These are phyloP conservation scores for Paracoccidioides lutzii DNA, from an alignment of 2,329 filamentous ascomycete species.

Conservation along the genomic window DNA sequence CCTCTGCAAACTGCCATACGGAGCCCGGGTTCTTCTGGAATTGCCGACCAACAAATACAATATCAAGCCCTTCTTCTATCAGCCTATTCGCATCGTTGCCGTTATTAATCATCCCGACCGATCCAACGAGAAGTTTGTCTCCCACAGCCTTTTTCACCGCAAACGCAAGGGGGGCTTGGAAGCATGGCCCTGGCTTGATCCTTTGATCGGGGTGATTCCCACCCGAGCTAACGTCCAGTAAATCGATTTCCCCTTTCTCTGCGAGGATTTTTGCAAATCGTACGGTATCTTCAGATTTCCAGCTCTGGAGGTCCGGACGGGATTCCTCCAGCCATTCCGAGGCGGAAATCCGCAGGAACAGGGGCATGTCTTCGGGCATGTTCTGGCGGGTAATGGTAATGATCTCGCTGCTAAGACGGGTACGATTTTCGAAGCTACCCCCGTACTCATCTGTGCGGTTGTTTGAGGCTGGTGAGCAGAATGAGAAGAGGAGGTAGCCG, in stretches of 20 bases:
- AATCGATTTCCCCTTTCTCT: slow-evolving; percentile 55
- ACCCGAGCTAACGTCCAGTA: slow-evolving; percentile 69
- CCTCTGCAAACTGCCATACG: slow-evolving; percentile 58
- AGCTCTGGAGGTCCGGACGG: slow-evolving; percentile 44
- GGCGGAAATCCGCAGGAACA: slow-evolving; percentile 61
- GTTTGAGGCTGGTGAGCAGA: slow-evolving; percentile 59
- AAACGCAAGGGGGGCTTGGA: slow-evolving; percentile 62
- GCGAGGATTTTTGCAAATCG: slow-evolving; percentile 55
- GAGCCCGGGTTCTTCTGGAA: slow-evolving; percentile 75
- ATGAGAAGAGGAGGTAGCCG: slow-evolving; percentile 60
- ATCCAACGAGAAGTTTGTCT: slow-evolving; percentile 55
- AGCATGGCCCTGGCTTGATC: slow-evolving; percentile 43
- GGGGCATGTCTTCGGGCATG: slow-evolving; percentile 55
- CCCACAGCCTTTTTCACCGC: slow-evolving; percentile 61
- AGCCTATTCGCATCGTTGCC: slow-evolving; percentile 55
- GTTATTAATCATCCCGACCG: slow-evolving; percentile 61
- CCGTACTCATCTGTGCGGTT: slow-evolving; percentile 47
- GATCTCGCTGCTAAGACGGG: slow-evolving; percentile 53
- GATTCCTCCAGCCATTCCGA: slow-evolving; percentile 61
- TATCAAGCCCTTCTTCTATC: slow-evolving; percentile 46
- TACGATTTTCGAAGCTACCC: slow-evolving; percentile 49
- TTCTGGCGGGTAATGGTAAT: slow-evolving; percentile 48
- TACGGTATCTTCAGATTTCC: slow-evolving; percentile 53
- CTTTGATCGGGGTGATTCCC: slow-evolving; percentile 48
- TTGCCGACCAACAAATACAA: slow-evolving; percentile 60